These are phyloP conservation scores for Irpex rosettiformis DNA, from an alignment of 1,284 basidiomycete species.

Conservation along the genomic window DNA sequence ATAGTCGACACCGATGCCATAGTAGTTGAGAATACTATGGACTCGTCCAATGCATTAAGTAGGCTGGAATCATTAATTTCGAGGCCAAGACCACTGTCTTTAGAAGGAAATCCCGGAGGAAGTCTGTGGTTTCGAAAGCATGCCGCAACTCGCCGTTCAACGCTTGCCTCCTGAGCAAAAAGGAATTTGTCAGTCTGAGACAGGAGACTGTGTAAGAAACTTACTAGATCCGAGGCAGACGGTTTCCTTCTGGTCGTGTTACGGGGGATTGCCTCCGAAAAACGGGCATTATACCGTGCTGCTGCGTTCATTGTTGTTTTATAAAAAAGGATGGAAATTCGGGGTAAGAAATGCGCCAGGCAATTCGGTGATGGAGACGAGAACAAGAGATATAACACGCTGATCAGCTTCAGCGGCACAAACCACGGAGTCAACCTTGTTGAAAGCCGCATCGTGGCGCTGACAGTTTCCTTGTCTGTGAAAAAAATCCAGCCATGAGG, in stretches of 20 bases:
- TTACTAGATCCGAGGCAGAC: neutral
- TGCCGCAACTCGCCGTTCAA: neutral
- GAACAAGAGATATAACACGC: no score
- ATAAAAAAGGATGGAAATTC: neutral
- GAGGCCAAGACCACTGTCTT: conserved; percentile 75
- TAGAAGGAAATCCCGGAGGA: conserved; percentile 74
- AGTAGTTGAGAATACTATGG: neutral
- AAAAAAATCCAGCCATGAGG: no score
- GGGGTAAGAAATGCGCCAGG: neutral
- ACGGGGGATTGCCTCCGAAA: neutral
- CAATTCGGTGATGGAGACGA: neutral
- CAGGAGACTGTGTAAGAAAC: no score
- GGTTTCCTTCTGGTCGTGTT: neutral
- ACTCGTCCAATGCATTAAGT: neutral
- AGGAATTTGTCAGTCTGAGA: no score
- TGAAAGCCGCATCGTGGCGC: no score
- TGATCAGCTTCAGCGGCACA: no score
- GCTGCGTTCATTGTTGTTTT: neutral
- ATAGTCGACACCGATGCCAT: neutral
- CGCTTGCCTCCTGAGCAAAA: neutral
- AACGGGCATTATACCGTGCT: neutral
- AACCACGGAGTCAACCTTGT: no score
- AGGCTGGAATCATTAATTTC: conserved; percentile 69
- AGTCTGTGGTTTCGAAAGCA: neutral
- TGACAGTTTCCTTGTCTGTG: no score